Percentiles rank a stretch among this genome's conserved stretches.
Evolutionary conservation across 1,284 basidiomycete species (phyloP).

Genomic region (Puccinia novopanici): DNA sequence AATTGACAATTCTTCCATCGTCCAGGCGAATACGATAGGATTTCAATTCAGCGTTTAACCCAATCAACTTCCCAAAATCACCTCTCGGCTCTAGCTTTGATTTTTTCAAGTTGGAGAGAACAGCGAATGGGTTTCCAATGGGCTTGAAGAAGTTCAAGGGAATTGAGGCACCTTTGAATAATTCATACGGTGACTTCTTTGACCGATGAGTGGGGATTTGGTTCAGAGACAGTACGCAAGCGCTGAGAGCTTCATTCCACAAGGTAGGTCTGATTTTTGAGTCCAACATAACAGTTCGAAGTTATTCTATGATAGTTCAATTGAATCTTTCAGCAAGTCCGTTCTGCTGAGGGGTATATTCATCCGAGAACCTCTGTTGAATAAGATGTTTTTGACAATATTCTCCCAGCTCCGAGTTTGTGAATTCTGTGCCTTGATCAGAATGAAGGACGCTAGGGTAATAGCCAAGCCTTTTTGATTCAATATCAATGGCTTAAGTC

Average conservation of each 20-base stretch:
- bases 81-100: not conserved
- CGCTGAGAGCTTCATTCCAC: not conserved
- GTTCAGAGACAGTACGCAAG: not conserved
- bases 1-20: not conserved
- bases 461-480: not conserved
- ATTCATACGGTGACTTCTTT: not conserved
- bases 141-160: not conserved
- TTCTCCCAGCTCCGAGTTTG: not conserved
- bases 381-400: not conserved
- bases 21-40: not conserved
- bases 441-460: not conserved
- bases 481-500: not conserved
- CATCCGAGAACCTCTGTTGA: not conserved
- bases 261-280: not conserved
- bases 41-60: not conserved
- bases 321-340: slow-evolving; percentile 2
- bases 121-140: not conserved
- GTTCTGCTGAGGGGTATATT: slow-evolving; percentile 29
- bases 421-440: slow-evolving; percentile 17
- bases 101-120: not conserved
- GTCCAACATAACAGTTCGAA: not conserved
- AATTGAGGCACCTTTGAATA: not conserved
- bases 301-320: not conserved
- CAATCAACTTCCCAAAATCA: not conserved
- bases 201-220: not conserved